Conservation (phyloP, 176 grass and related monocot species). For the Microstegium vimineum region DNA sequence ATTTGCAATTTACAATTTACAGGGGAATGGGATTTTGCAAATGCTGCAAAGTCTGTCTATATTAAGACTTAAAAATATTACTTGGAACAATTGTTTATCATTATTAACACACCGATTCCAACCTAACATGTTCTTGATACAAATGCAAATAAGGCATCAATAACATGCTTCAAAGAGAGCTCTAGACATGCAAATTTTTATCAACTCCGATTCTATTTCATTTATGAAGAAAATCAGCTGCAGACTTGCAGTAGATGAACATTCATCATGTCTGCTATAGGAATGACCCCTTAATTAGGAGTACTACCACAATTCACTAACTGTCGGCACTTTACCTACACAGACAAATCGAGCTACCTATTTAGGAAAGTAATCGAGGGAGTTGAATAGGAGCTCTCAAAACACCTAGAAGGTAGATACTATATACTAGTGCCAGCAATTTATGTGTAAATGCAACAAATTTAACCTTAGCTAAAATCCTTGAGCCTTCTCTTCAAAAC, state of each 20-base stretch:
- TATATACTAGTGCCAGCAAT: neutral
- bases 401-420: neutral
- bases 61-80: neutral
- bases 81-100: neutral
- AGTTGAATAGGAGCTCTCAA: neutral
- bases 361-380: neutral
- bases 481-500: slow-evolving; percentile 83
- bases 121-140: neutral
- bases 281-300: neutral
- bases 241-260: neutral
- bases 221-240: neutral
- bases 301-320: neutral
- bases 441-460: slow-evolving; percentile 17
- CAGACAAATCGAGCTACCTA: neutral
- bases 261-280: neutral
- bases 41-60: neutral
- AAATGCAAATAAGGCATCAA: neutral
- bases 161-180: neutral
- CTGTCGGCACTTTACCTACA: neutral
- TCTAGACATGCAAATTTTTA: neutral
- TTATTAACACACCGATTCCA: neutral
- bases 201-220: neutral
- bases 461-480: slow-evolving; percentile 62
- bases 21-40: neutral
- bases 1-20: neutral